phyloP scores from a whole-genome alignment of 2,329 filamentous ascomycete genomes.

The Sarocladiaceae sp. region DNA sequence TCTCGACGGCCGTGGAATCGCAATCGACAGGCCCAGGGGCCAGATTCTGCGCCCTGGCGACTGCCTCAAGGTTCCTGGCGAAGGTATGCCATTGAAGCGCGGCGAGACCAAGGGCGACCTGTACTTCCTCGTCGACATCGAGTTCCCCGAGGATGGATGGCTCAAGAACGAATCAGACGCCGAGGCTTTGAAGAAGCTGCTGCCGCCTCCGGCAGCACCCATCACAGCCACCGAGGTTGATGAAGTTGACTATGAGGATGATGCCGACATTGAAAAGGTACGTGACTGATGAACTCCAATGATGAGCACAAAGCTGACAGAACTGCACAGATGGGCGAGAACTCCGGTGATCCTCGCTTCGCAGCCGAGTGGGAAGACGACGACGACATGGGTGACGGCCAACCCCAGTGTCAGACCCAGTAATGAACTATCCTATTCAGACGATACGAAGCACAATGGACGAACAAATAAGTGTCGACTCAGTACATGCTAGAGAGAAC shows the following conservation, averaged over 20 bases:
- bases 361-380: constrained; percentile 68
- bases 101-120: constrained; percentile 82
- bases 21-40: constrained; percentile 73
- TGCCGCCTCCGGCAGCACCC: constrained; percentile 60
- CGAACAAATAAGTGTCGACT: not conserved
- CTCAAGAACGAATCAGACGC: constrained; percentile 67
- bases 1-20: constrained; percentile 87
- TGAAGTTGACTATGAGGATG: constrained; percentile 81
- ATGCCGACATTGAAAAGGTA: constrained; percentile 77
- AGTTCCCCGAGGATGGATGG: constrained; percentile 88
- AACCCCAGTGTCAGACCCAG: constrained; percentile 70
- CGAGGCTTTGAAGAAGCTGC: constrained; percentile 66
- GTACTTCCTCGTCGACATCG: constrained; percentile 79
- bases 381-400: constrained; percentile 62
- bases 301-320: not conserved
- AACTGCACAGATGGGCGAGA: constrained; percentile 61
- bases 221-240: constrained; percentile 74
- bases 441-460: not conserved
- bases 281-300: constrained; percentile 18
- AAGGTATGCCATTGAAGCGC: constrained; percentile 92
- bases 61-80: constrained; percentile 77
- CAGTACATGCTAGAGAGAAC: not conserved
- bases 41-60: constrained; percentile 80
- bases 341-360: constrained; percentile 63
- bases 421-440: constrained; percentile 33